Evolutionary conservation across 2,329 filamentous ascomycete genomes (phyloP), one percentile per base, ranked within the genome.

Genomic region (Hypoxylon sp.): DNA sequence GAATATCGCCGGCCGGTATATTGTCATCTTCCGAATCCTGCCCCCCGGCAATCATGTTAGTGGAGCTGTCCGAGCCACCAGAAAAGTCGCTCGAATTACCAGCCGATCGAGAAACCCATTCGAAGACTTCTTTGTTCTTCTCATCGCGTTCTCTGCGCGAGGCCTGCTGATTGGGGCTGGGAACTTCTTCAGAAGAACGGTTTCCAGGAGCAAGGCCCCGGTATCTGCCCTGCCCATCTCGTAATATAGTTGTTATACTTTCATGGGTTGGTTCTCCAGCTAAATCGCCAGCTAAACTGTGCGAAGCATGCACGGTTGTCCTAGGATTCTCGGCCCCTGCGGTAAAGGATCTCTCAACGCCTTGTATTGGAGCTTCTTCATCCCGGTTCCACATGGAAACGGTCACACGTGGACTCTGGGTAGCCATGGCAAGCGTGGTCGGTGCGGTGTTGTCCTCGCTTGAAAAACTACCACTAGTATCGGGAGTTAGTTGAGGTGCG

Each of bases 341-440:
- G 4, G 69, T 71, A 38, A 85, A 80, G 5, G 77, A 74, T 13
- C 80, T 80, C 65, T 84, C 82, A 36, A 82, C 69, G 5, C 80
- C 76, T 53, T 81, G 81, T 11, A 80, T 72, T 0, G 78, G 76
- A 21, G 73, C 65, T 48, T 74, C 67, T 60, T 75, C 73, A 55
- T 81, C 84, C 66, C 80, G 81, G 49, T 82, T 85, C 84, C 85
- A 89, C 68, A 86, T 79, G 1, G 87, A 89, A 51, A 89, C 84
- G 5, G 83, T 87, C 19, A 89, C 84, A 28, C 82, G 82, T 5
- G 87, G 86, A 72, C 87, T 88, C 65, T 81, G 82, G 19, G 78
- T 75, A 32, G 80, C 76, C 82, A 85, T 86, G 58, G 78, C 73
- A 53, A 79, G 72, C 7, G 79, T 73, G 48, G 77, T 76, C 2